These are phyloP conservation scores for Monosporascus ibericus DNA, from an alignment of 2,329 filamentous ascomycete genomes.

Conservation along the genomic window DNA sequence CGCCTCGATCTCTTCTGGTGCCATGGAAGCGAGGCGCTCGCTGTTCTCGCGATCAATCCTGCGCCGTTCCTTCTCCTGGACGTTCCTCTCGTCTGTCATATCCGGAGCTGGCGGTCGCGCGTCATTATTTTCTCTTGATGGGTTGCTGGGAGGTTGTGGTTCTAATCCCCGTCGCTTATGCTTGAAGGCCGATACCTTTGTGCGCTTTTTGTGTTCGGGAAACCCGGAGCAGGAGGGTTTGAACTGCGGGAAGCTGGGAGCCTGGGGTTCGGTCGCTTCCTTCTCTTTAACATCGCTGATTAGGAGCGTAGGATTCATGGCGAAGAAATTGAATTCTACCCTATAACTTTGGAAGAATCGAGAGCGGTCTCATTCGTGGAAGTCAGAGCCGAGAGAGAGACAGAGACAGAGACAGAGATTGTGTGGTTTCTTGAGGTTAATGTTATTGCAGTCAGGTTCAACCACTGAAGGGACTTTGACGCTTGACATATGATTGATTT, in stretches of 20 bases:
- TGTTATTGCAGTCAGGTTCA: no score
- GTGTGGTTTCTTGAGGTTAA: no score
- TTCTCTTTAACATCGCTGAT: slow-evolving; percentile 79
- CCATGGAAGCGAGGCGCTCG: slow-evolving; percentile 70
- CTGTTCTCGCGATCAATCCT: slow-evolving; percentile 81
- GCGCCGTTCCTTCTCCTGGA: slow-evolving; percentile 54
- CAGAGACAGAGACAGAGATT: no score
- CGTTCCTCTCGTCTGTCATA: slow-evolving; percentile 11
- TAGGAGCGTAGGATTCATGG: slow-evolving; percentile 27
- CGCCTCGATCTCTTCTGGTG: slow-evolving; percentile 69
- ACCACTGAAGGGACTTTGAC: no score
- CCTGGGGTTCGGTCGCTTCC: slow-evolving; percentile 49
- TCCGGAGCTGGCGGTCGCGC: slow-evolving; percentile 8
- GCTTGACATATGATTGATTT: no score
- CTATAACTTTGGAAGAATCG: no score
- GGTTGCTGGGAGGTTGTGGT: slow-evolving; percentile 17
- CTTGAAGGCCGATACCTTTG: slow-evolving; percentile 71
- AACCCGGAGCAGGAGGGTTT: slow-evolving; percentile 64
- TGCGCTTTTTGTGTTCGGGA: slow-evolving; percentile 79
- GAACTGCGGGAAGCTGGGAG: slow-evolving; percentile 57
- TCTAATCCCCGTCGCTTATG: slow-evolving; percentile 46
- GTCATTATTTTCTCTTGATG: slow-evolving; percentile 10
- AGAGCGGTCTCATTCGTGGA: no score
- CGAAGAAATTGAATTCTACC: not conserved
- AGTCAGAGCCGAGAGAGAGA: no score